Evolutionary conservation across 441 rosid species (phyloP).

Genomic region (Pelargonium cotyledonis): DNA sequence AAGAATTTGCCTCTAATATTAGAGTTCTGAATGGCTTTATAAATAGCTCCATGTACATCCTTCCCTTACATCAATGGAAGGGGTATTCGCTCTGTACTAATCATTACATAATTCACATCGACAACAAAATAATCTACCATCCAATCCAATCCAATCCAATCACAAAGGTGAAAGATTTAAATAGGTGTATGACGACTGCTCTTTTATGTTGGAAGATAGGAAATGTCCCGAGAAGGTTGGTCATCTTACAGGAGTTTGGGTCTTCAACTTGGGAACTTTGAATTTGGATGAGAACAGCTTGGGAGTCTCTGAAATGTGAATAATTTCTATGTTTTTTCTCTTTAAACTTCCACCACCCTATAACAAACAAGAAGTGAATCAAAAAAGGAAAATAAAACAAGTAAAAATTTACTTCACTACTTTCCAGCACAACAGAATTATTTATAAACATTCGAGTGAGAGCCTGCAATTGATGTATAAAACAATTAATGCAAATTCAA

Average conservation of each 20-base stretch:
- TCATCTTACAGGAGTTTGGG: slow-evolving; percentile 24
- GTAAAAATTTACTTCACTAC: neutral
- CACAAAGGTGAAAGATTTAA: too few relatives aligned
- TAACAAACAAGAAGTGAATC: slow-evolving; percentile 19
- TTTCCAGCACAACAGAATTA: too few relatives aligned
- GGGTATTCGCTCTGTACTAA: neutral
- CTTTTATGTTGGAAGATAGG: too few relatives aligned
- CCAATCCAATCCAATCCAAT: too few relatives aligned
- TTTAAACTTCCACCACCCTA: slow-evolving; percentile 50
- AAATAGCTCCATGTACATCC: too few relatives aligned
- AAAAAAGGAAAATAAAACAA: too few relatives aligned
- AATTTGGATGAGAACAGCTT: slow-evolving; percentile 59
- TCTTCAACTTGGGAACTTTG: slow-evolving; percentile 74
- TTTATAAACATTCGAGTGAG: too few relatives aligned
- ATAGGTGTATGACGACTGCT: too few relatives aligned
- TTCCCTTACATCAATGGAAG: neutral
- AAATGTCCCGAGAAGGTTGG: neutral
- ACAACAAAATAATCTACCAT: too few relatives aligned
- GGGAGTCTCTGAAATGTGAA: slow-evolving; percentile 35
- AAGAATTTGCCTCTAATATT: neutral
- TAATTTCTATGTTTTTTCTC: slow-evolving; percentile 40
- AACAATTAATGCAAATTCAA: neutral
- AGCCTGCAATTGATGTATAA: too few relatives aligned
- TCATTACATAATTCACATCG: slow-evolving; percentile 19
- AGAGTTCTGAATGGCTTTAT: too few relatives aligned